phyloP scores from a whole-genome alignment of 306 rosid species.

The Malus sieversii region DNA sequence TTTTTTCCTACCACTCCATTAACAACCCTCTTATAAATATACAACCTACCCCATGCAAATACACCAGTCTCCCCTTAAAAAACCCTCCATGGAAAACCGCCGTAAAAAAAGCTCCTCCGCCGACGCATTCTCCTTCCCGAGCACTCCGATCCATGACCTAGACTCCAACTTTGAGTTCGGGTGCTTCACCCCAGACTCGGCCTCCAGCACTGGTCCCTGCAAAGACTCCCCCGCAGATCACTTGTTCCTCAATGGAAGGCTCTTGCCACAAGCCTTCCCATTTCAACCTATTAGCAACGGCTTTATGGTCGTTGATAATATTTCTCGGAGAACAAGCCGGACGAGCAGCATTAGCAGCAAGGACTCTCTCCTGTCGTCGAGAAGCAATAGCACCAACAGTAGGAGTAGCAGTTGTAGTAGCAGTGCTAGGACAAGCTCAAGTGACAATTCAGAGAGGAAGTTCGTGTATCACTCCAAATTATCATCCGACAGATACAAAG shows the following conservation, averaged over 20 bases:
- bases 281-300: slow-evolving; percentile 18
- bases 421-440: slow-evolving; percentile 72
- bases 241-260: slow-evolving; percentile 75
- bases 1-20: background rate
- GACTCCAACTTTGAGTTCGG: slow-evolving; percentile 70
- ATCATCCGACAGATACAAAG: background rate
- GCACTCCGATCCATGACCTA: slow-evolving; percentile 38
- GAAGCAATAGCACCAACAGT: slow-evolving; percentile 77
- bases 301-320: background rate
- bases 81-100: slow-evolving; percentile 21
- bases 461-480: slow-evolving; percentile 8
- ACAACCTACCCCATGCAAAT: slow-evolving; percentile 4
- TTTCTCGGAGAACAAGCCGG: slow-evolving; percentile 25
- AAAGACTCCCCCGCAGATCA: slow-evolving; percentile 75
- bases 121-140: slow-evolving; percentile 64
- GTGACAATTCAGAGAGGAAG: slow-evolving; percentile 49
- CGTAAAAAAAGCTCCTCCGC: slow-evolving; percentile 26
- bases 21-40: background rate
- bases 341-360: slow-evolving; percentile 57
- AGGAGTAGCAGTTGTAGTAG: slow-evolving; percentile 59
- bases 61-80: background rate
- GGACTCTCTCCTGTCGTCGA: slow-evolving; percentile 52
- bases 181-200: slow-evolving; percentile 55
- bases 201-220: slow-evolving; percentile 38
- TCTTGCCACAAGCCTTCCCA: slow-evolving; percentile 75